Evolutionary conservation across 192 early-diverging fungal species (phyloP), one percentile per base, ranked within the genome.

Genomic region (Dissophora ornata): DNA sequence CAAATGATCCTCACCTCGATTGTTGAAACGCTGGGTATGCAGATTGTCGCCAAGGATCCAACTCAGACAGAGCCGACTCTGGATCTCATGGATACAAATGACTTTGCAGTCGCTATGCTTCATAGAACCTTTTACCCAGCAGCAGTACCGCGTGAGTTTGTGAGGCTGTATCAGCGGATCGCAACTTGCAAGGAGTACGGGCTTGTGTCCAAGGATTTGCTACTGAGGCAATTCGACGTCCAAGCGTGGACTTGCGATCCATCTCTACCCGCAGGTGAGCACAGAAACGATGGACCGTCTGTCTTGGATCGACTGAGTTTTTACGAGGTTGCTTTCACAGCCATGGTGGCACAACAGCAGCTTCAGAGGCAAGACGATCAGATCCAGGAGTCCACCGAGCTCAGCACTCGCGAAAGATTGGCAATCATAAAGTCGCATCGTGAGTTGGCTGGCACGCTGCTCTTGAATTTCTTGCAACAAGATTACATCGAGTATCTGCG

Each of bases 341-440:
- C 73, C 6, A 77, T 77, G 73, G 59, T 77, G n/a, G 51, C 64
- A 0, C 73, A 77, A 26, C 73, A 77, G n/a, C 73, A 67, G 36
- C 65, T 67, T 2, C 73, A 77, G 53, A 61, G 49, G 29, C 57
- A 77, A 21, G 73, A 77, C 16, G 59, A 67, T 29, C 63, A 67
- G 33, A 62, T 67, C 16, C 64, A 77, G n/a, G 58, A 77, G 26
- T 32, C 73, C 1, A 77, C 73, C 8, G 73, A 77, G 15, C 57
- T 77, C 24, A 77, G 73, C 22, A 67, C 64, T 2, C 57, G 54
- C 1, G 73, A 77, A 10, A 64, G 73, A 29, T 32, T 77, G 16
- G 73, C 73, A 0, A 77, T 77, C 63, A 77, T 77, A 34, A 77
- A 67, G 30, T 67, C 73, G 1, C 73, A 77, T 34, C 73, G 73